Percentiles rank a stretch among this genome's conserved stretches.
Evolutionary conservation across 169 alveolate species (phyloP).

Genomic region (Plasmodium berghei): DNA sequence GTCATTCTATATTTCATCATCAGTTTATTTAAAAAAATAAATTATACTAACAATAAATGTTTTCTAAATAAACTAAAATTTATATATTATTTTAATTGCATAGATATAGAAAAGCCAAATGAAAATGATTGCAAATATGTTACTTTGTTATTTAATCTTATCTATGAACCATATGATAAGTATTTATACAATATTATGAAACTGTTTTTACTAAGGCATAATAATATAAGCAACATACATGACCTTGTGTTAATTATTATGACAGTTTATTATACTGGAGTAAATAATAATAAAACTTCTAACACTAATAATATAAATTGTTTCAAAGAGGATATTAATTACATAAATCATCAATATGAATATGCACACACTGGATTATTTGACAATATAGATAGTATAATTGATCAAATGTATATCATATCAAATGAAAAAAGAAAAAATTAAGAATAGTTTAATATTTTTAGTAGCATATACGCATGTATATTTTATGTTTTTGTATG

Average conservation of each 20-base stretch:
- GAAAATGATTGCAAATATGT: slow-evolving; percentile 45
- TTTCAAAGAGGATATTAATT: neutral
- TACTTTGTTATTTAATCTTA: slow-evolving; percentile 30
- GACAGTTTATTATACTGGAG: slow-evolving; percentile 27
- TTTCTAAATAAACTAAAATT: slow-evolving; percentile 43
- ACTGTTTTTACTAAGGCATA: slow-evolving; percentile 12
- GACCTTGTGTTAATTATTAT: slow-evolving; percentile 20
- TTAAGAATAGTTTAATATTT: too few relatives aligned
- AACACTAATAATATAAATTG: too few relatives aligned
- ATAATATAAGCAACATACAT: slow-evolving; percentile 29
- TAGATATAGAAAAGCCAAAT: slow-evolving; percentile 25
- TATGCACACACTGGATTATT: neutral
- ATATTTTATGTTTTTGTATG: too few relatives aligned
- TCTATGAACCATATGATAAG: slow-evolving; percentile 18
- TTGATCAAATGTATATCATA: slow-evolving; percentile 17
- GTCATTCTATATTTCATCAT: slow-evolving; percentile 21
- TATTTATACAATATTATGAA: slow-evolving; percentile 34
- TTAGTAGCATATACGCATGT: too few relatives aligned
- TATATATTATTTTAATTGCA: slow-evolving; percentile 60
- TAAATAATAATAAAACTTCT: too few relatives aligned
- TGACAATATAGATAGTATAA: slow-evolving; percentile 28
- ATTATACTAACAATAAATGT: neutral
- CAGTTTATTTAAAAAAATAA: slow-evolving; percentile 14
- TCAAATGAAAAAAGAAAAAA: neutral
- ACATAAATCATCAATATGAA: too few relatives aligned